Conservation (phyloP, 2,329 filamentous ascomycete genomes). For the Phaeomoniella chlamydospora region DNA sequence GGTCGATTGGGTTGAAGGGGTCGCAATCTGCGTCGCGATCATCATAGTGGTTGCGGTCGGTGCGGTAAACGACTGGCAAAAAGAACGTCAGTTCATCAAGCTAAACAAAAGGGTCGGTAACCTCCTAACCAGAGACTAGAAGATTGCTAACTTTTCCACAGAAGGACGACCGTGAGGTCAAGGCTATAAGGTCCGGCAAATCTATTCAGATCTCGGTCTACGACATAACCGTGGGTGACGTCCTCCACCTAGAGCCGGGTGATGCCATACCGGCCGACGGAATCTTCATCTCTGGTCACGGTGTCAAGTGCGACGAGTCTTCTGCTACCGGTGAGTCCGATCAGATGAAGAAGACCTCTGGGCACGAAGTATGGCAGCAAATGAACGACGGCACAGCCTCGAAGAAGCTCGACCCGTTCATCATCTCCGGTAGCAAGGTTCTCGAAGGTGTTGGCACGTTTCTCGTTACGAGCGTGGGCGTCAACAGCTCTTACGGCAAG, state of each 20-base stretch:
- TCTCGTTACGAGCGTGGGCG: slow-evolving; percentile 57
- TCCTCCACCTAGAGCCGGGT: slow-evolving; percentile 54
- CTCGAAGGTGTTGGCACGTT: slow-evolving; percentile 66
- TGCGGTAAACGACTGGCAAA: slow-evolving; percentile 53
- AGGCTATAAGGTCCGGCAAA: slow-evolving; percentile 53
- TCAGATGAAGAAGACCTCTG: slow-evolving; percentile 51
- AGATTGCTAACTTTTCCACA: slow-evolving; percentile 17
- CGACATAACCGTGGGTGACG: slow-evolving; percentile 55
- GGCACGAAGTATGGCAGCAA: slow-evolving; percentile 42
- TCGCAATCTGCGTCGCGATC: slow-evolving; percentile 52
- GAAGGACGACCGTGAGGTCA: slow-evolving; percentile 51
- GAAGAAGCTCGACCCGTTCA: slow-evolving; percentile 50
- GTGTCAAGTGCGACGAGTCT: slow-evolving; percentile 58
- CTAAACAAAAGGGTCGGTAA: slow-evolving; percentile 35
- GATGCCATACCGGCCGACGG: slow-evolving; percentile 60
- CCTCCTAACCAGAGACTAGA: not conserved
- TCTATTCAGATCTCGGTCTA: slow-evolving; percentile 48
- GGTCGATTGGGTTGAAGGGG: slow-evolving; percentile 54
- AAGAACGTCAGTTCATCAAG: slow-evolving; percentile 50
- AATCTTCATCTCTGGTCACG: slow-evolving; percentile 51
- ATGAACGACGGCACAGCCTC: slow-evolving; percentile 37
- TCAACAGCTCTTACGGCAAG: slow-evolving; percentile 61
- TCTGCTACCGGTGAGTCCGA: slow-evolving; percentile 63
- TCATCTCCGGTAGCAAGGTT: slow-evolving; percentile 70
- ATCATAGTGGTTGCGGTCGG: slow-evolving; percentile 49